phyloP scores from a whole-genome alignment of 1,284 basidiomycete species.

The Ceratobasidium papillatum region DNA sequence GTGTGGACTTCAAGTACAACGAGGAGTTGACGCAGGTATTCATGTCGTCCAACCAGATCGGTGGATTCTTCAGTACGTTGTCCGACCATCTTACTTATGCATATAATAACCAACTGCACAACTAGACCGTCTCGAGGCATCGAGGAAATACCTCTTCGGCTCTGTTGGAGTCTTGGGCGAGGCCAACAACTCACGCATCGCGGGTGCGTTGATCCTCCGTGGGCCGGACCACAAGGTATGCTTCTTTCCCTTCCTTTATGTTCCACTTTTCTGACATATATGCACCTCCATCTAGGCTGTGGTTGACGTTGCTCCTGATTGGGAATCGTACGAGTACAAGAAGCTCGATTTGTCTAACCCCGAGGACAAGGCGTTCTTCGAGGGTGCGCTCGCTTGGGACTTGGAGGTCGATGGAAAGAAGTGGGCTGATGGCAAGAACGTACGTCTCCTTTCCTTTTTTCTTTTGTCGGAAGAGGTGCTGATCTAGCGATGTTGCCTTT shows the following conservation, averaged over 20 bases:
- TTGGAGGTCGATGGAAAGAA: slow-evolving; percentile 83
- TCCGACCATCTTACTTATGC: not conserved
- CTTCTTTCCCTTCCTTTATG: slow-evolving; percentile 43
- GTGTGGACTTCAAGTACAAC: slow-evolving; percentile 77
- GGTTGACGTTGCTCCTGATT: slow-evolving; percentile 89
- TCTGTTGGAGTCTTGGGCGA: slow-evolving; percentile 91
- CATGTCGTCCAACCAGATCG: slow-evolving; percentile 92
- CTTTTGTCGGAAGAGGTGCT: not conserved
- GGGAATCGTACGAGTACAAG: slow-evolving; percentile 87
- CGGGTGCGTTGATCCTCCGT: slow-evolving; percentile 83
- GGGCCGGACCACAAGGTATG: slow-evolving; percentile 60
- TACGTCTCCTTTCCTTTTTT: slow-evolving; percentile 55
- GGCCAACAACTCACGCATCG: slow-evolving; percentile 78
- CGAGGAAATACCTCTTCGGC: slow-evolving; percentile 94
- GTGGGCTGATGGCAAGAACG: slow-evolving; percentile 88
- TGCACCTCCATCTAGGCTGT: slow-evolving; percentile 68
- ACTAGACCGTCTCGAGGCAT: slow-evolving; percentile 87
- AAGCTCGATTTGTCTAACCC: slow-evolving; percentile 69
- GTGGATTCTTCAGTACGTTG: slow-evolving; percentile 80
- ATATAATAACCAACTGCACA: not conserved
- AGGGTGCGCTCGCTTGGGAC: slow-evolving; percentile 91
- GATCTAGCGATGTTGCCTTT: not conserved
- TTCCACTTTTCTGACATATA: not conserved
- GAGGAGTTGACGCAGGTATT: slow-evolving; percentile 90
- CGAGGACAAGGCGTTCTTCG: slow-evolving; percentile 87